Base-by-base conservation (phyloP, 306 rosid genomes). In the Luffa aegyptiaca region DNA sequence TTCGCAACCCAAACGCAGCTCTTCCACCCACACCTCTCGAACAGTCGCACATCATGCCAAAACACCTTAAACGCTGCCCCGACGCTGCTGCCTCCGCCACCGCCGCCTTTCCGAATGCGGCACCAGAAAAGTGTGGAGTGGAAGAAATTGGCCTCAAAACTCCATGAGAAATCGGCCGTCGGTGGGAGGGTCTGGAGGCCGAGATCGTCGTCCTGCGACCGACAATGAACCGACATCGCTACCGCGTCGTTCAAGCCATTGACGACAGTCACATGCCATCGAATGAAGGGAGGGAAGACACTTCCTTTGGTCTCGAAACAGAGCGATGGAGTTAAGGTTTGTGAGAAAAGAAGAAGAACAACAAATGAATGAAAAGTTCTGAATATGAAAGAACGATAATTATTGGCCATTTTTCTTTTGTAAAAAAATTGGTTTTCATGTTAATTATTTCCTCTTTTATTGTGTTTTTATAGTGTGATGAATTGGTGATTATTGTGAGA, bases 1-100 rank as follows among this genome's bases (percentile, higher is more conserved):
- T 75, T 80, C 1, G 86, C 86, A 3, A 39, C 65, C 86, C 86
- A 83, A 35, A 74, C 12, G 80, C 83, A 80, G 26, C 53, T 57
- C 21, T 70, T 82, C 53, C 55, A 57, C 10, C 76, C 59, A 37
- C 85, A 82, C 55, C 44, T 82, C 5, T 61, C 61, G 17, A 46
- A 56, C 20, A 82, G 75, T 37, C 56, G 65, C 10, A 0, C 56
- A 18, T 59, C 79, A 4, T 10, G 20, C 81, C 81, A 75, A 36
- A 80, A 80, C 48, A 77, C 84, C 46, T 76, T 45, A 16, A 84
- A 84, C 0, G 55, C 53, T 5, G 42, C 48, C 33, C 3, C 14
- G 10, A 3, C 39, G 10, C 44, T 3, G 5, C 12, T 17, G n/a
- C n/a, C 48, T 48, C 31, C 33, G 8, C 6, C 56, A 3, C 72